A percentile compares a stretch with the other conserved stretches of the same genome.
These are phyloP conservation scores for Lentinula detonsa DNA, from an alignment of 768 basidiomycete species.

Conservation along the genomic window DNA sequence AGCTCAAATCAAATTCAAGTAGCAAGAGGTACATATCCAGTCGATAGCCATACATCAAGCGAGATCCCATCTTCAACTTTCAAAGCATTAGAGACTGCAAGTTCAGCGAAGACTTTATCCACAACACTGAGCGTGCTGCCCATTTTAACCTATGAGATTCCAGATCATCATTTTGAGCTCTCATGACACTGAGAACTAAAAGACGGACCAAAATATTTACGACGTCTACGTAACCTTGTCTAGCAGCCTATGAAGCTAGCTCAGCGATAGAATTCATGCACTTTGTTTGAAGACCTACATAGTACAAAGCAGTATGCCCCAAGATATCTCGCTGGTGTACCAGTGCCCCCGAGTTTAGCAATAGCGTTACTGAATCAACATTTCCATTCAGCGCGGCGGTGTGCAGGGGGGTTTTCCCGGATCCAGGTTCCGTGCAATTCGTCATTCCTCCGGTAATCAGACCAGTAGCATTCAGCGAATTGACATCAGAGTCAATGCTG, in stretches of 20 bases:
- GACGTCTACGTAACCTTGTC: conserved; percentile 56
- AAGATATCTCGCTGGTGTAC: conserved; percentile 77
- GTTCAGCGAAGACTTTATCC: conserved; percentile 54
- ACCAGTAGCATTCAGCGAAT: conserved; percentile 20
- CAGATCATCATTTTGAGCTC: too few relatives aligned
- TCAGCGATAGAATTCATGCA: background rate
- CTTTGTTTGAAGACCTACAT: conserved; percentile 38
- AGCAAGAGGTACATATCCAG: background rate
- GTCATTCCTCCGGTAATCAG: conserved; percentile 63
- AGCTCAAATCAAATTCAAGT: background rate
- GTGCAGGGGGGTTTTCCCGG: conserved; percentile 73
- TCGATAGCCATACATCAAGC: background rate
- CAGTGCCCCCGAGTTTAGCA: conserved; percentile 70
- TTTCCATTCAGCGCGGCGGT: conserved; percentile 71
- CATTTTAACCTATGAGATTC: conserved; percentile 29
- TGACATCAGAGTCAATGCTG: conserved; percentile 17
- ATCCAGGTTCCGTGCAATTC: conserved; percentile 65
- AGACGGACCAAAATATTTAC: conserved; percentile 51
- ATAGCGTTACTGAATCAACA: conserved; percentile 30
- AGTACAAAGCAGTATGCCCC: conserved; percentile 82
- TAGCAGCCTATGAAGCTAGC: conserved; percentile 50
- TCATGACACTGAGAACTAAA: background rate
- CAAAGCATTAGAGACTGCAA: conserved; percentile 23
- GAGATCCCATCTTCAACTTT: background rate
- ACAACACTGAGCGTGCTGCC: conserved; percentile 70